Base-by-base conservation (phyloP, 352 stramenopile species). In the Saprolegnia parasitica region DNA sequence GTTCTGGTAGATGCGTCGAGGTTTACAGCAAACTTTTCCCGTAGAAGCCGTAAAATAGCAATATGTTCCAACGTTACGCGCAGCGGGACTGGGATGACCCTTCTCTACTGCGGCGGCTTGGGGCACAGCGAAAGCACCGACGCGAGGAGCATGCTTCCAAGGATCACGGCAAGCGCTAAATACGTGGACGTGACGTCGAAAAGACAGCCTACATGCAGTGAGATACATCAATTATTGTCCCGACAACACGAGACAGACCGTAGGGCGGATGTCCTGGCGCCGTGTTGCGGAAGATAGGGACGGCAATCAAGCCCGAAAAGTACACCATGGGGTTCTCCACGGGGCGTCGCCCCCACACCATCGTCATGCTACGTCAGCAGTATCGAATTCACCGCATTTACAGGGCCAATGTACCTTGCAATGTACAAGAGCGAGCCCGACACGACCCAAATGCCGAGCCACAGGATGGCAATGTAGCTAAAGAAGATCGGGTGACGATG, bases 221-320 rank as follows among this genome's bases (percentile, higher is more conserved):
- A 46, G 39, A 15, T 46, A 15, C 39, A 46, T 46, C 8, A 46
- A 46, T 46, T 15, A 46, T 8, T 46, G 39, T 15, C 15, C 39
- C 39, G 8, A 46, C 15, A 15, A 26, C 56, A 0, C 37, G n/a
- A 1, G 2, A 1, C 49, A 56, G 61, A 68, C 62, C 63, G 23
- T 70, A 70, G 10, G 63, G 63, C 8, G 63, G 49, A 20, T 18
- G 11, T n/a, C 63, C 63, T 20, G 63, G 63, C 20, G 32, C 24
- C 23, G 46, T 70, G 54, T 70, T 70, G 49, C 63, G 63, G 18
- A 70, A 58, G 20, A 56, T 60, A 1, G 63, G 63, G 11, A 70
- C 63, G 16, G 47, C 63, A 45, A 70, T 60, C 15, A 70, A 21
- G 29, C 20, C 63, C 6, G 35, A 57, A 2, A 70, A 23, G 32